Conservation (phyloP, 2,329 filamentous ascomycete species). For the Tolypocladium endophyticum region DNA sequence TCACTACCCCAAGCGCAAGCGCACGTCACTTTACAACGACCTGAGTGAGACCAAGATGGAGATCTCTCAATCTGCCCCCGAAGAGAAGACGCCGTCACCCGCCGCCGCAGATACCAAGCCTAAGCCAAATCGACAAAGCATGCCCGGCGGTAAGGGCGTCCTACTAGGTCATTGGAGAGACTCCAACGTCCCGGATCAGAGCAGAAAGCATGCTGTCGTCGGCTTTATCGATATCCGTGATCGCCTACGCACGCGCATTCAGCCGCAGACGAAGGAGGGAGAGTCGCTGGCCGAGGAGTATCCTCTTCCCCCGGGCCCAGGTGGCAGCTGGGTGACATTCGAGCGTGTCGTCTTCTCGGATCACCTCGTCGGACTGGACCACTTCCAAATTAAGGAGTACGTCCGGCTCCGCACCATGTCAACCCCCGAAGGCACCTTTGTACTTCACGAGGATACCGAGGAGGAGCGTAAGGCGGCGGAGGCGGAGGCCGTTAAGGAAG, state of each 20-base stretch:
- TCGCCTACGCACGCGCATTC: conserved; percentile 48
- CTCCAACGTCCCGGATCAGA: conserved; percentile 36
- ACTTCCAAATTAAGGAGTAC: conserved; percentile 51
- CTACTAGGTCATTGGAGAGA: conserved; percentile 51
- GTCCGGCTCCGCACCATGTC: conserved; percentile 36
- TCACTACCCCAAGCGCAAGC: conserved; percentile 46
- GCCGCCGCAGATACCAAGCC: conserved; percentile 10
- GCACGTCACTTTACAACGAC: conserved; percentile 37
- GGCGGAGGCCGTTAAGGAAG: conserved; percentile 33
- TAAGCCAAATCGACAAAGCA: conserved; percentile 17
- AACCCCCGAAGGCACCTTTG: background rate
- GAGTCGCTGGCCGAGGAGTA: conserved; percentile 33
- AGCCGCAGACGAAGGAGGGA: conserved; percentile 36
- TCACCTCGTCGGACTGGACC: conserved; percentile 43
- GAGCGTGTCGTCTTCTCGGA: conserved; percentile 47
- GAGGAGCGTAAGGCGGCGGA: conserved; percentile 28
- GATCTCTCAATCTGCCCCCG: conserved; percentile 16
- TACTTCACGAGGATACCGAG: conserved; percentile 19
- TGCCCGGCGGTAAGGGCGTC: conserved; percentile 32
- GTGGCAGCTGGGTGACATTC: conserved; percentile 55
- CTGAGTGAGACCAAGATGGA: conserved; percentile 37
- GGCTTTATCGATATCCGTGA: conserved; percentile 54
- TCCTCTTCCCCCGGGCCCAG: conserved; percentile 45
- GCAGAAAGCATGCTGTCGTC: conserved; percentile 46
- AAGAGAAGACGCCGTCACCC: conserved; percentile 16